phyloP scores from a whole-genome alignment of 2,329 filamentous ascomycete species.

The Colletotrichum sp. region DNA sequence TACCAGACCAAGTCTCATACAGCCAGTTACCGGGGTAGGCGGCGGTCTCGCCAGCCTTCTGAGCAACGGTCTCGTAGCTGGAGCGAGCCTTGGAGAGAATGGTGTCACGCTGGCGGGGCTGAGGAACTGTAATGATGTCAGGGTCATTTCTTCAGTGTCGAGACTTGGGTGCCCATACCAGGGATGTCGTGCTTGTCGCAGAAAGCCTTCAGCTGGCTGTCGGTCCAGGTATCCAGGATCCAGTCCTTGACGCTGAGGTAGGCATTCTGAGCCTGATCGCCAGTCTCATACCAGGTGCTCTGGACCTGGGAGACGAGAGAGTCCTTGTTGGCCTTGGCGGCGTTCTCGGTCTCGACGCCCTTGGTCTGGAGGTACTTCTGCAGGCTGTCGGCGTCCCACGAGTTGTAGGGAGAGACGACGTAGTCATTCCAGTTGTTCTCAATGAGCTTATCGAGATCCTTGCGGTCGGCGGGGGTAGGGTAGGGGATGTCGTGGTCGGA shows the following conservation, averaged over 20 bases:
- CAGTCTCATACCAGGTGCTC: constrained; percentile 77
- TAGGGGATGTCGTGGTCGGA: constrained; percentile 91
- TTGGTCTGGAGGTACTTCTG: constrained; percentile 71
- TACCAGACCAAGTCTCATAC: constrained; percentile 80
- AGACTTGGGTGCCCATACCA: constrained; percentile 37
- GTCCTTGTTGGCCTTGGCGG: constrained; percentile 72
- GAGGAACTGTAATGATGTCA: constrained; percentile 61
- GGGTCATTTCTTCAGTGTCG: not conserved
- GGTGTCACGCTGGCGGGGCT: constrained; percentile 84
- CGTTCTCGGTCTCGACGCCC: constrained; percentile 71
- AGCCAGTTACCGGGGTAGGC: constrained; percentile 96
- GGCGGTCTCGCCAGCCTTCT: constrained; percentile 75
- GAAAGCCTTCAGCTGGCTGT: constrained; percentile 92
- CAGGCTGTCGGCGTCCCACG: constrained; percentile 76
- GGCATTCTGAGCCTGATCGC: constrained; percentile 75
- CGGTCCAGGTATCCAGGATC: constrained; percentile 95
- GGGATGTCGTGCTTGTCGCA: constrained; percentile 88
- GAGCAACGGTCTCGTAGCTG: constrained; percentile 80
- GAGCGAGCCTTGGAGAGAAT: constrained; percentile 79
- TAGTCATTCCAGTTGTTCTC: constrained; percentile 87
- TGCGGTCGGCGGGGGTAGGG: constrained; percentile 88
- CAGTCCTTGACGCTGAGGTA: constrained; percentile 81
- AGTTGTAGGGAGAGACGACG: constrained; percentile 76
- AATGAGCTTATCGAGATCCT: constrained; percentile 91
- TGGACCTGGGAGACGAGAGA: constrained; percentile 73